Conservation (phyloP, 805 yeast genomes). For the Hanseniaspora hatyaiensis region DNA sequence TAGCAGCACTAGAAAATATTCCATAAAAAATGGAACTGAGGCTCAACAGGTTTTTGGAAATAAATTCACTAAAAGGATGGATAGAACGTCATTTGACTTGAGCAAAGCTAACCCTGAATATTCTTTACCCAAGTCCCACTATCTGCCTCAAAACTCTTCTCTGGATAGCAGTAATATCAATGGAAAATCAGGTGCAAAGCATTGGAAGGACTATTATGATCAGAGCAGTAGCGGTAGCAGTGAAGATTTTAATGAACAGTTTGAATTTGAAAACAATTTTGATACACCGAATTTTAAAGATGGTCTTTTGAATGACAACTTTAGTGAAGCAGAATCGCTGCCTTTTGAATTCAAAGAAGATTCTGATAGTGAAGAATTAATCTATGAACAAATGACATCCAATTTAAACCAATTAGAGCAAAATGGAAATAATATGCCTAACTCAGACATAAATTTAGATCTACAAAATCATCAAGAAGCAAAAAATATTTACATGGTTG, state of each 20-base stretch:
- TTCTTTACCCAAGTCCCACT: slow-evolving; percentile 5
- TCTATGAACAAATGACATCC: background rate
- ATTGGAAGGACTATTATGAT: slow-evolving; percentile 7
- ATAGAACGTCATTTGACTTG: slow-evolving; percentile 1
- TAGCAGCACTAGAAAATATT: no score
- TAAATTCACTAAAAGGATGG: slow-evolving; percentile 9
- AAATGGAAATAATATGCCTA: background rate
- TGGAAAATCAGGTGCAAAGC: background rate
- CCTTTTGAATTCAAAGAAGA: slow-evolving; percentile 29
- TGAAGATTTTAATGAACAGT: background rate
- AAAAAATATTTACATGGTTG: slow-evolving; percentile 2
- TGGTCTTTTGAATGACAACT: background rate
- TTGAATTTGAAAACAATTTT: background rate
- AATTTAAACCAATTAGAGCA: background rate
- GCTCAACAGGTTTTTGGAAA: background rate
- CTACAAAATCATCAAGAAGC: background rate
- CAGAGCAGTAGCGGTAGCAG: slow-evolving; percentile 5
- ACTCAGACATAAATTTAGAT: no score
- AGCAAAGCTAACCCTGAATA: slow-evolving; percentile 2
- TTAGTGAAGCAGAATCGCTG: slow-evolving; percentile 22
- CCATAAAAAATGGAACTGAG: background rate
- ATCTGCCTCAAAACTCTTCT: slow-evolving; percentile 13
- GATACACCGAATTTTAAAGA: background rate
- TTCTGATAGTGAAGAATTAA: slow-evolving; percentile 17
- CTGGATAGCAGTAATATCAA: slow-evolving; percentile 10